Percentiles rank a stretch among this genome's conserved stretches.
Evolutionary conservation across 106 monocot species (phyloP).

Genomic region (Phalaenopsis equestris): DNA sequence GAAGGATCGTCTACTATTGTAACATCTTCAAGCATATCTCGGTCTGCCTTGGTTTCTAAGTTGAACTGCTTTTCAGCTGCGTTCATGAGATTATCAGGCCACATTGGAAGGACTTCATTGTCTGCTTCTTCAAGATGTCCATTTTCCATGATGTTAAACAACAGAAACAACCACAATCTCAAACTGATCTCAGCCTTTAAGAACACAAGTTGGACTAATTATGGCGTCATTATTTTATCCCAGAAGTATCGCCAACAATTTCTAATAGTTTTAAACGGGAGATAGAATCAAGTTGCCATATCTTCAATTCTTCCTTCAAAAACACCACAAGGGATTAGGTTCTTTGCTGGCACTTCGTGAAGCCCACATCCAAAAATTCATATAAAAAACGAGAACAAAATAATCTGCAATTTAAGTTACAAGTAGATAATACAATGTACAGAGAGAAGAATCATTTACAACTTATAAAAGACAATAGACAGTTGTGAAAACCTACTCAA

Average conservation of each 20-base stretch:
- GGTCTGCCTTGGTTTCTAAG: slow-evolving; percentile 43
- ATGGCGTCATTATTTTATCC: neutral
- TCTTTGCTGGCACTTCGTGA: neutral
- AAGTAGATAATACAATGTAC: neutral
- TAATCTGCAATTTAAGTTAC: neutral
- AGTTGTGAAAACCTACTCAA: neutral
- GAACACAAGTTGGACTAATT: neutral
- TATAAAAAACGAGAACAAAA: neutral
- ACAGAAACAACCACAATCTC: neutral
- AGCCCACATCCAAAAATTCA: neutral
- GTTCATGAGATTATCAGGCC: slow-evolving; percentile 55
- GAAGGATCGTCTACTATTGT: slow-evolving; percentile 31
- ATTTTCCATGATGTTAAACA: slow-evolving; percentile 32
- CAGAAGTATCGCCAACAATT: neutral
- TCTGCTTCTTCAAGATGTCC: slow-evolving; percentile 38
- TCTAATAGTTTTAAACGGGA: neutral
- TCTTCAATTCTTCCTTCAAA: neutral
- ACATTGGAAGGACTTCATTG: slow-evolving; percentile 35
- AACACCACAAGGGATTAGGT: neutral
- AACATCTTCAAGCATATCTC: slow-evolving; percentile 51
- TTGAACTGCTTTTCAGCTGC: slow-evolving; percentile 55
- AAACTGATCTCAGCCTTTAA: neutral
- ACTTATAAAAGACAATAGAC: neutral
- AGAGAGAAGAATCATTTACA: neutral
- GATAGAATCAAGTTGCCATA: neutral